These are phyloP conservation scores for Astragalus membranaceus DNA, from an alignment of 306 rosid genomes.

Conservation along the genomic window DNA sequence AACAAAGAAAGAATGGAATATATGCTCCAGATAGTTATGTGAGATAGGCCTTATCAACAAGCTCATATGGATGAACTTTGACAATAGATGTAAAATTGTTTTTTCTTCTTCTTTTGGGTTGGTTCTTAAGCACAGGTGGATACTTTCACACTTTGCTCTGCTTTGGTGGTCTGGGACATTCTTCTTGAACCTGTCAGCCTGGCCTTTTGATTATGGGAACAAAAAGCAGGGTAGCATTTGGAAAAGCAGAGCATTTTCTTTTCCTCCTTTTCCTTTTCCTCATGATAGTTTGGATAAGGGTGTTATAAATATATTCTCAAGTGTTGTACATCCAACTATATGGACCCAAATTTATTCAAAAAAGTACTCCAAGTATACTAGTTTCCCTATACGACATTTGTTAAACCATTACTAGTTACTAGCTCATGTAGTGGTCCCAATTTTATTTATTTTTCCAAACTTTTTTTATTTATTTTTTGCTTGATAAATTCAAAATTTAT, in stretches of 20 bases:
- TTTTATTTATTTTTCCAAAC: no score
- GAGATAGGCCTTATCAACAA: background rate
- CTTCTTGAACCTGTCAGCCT: conserved; percentile 15
- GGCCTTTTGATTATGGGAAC: conserved; percentile 21
- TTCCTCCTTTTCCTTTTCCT: background rate
- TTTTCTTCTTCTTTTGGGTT: background rate
- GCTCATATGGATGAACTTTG: conserved; percentile 17
- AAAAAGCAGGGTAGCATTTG: conserved; percentile 17
- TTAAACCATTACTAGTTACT: background rate
- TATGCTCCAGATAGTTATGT: conserved; percentile 30
- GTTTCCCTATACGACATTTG: background rate
- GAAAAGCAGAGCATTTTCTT: conserved; percentile 25
- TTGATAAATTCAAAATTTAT: no score
- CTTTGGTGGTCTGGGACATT: conserved; percentile 18
- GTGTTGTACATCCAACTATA: conserved; percentile 15
- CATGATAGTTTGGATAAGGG: conserved; percentile 32
- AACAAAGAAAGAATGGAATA: conserved; percentile 38
- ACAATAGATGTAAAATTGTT: conserved; percentile 16
- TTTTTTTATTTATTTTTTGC: background rate
- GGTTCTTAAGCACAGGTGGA: conserved; percentile 16
- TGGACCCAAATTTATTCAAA: background rate
- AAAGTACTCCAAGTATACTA: background rate
- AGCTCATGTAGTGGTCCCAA: background rate
- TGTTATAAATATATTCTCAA: conserved; percentile 24
- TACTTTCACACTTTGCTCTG: conserved; percentile 4